Conservation (phyloP, 768 basidiomycete species). For the Sistotremastrum suecicum region DNA sequence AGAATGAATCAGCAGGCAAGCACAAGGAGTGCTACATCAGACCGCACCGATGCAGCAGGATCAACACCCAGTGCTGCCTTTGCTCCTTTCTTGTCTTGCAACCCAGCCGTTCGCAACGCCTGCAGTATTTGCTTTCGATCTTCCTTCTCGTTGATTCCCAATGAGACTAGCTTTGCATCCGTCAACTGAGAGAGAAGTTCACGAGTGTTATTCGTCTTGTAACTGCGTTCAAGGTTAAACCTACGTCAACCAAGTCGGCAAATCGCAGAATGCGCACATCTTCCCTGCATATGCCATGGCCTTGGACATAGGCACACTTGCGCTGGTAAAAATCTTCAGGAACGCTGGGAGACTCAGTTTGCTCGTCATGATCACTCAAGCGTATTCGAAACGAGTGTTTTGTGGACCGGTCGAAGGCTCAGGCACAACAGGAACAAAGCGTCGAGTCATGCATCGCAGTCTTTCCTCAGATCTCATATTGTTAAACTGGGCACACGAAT, state of each 20-base stretch:
- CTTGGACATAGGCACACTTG: constrained; percentile 41
- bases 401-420: too few species aligned
- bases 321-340: constrained; percentile 47
- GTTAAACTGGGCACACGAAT: too few species aligned
- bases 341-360: constrained; percentile 53
- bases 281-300: constrained; percentile 61
- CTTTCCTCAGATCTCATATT: too few species aligned
- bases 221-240: constrained; percentile 26
- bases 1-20: constrained; percentile 10
- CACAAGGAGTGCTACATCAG: constrained; percentile 6
- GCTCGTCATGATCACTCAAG: neutral
- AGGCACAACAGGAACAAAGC: too few species aligned
- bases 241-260: neutral
- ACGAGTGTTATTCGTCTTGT: constrained; percentile 55
- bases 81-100: constrained; percentile 17
- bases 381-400: too few species aligned
- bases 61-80: constrained; percentile 9
- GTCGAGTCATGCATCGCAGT: too few species aligned
- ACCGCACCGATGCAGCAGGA: constrained; percentile 3
- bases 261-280: constrained; percentile 30
- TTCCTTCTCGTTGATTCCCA: constrained; percentile 52
- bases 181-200: constrained; percentile 41
- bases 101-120: constrained; percentile 54
- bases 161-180: constrained; percentile 39
- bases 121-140: constrained; percentile 43